These are phyloP conservation scores for Suillus subalutaceus DNA, from an alignment of 768 basidiomycete species.

Conservation along the genomic window DNA sequence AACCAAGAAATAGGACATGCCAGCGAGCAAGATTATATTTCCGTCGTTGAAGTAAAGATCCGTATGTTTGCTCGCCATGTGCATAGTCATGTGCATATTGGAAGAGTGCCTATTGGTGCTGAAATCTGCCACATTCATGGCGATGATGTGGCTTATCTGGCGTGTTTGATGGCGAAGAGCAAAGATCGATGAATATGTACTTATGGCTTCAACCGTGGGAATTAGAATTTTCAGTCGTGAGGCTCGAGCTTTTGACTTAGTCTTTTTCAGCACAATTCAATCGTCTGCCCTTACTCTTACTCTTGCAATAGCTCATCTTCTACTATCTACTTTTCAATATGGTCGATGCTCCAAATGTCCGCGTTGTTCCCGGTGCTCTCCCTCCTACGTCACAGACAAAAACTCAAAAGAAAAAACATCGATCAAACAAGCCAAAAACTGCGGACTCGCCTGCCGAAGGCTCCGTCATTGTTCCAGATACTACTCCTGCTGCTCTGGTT, in stretches of 20 bases:
- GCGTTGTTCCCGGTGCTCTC: constrained; percentile 79
- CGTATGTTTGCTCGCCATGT: constrained; percentile 43
- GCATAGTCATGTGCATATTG: constrained; percentile 20
- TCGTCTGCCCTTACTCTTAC: background rate
- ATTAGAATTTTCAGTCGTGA: constrained; percentile 11
- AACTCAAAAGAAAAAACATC: constrained; percentile 69
- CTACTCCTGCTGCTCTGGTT: constrained; percentile 44
- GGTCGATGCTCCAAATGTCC: constrained; percentile 42
- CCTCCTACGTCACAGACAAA: constrained; percentile 62
- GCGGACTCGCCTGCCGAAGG: constrained; percentile 49
- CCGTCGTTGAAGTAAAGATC: constrained; percentile 70
- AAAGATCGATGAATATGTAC: background rate
- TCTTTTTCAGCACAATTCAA: background rate
- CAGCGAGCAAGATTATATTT: constrained; percentile 65
- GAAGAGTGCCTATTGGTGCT: constrained; percentile 46
- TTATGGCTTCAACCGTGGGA: constrained; percentile 10
- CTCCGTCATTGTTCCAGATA: constrained; percentile 44
- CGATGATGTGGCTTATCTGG: background rate
- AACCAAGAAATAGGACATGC: constrained; percentile 63
- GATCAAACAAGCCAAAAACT: constrained; percentile 48
- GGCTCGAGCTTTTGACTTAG: background rate
- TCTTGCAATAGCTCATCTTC: constrained; percentile 11
- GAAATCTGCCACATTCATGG: constrained; percentile 39
- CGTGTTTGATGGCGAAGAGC: constrained; percentile 1
- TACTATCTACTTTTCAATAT: constrained; percentile 26